phyloP scores from a whole-genome alignment of 768 basidiomycete genomes.

The Kwoniella dendrophila region DNA sequence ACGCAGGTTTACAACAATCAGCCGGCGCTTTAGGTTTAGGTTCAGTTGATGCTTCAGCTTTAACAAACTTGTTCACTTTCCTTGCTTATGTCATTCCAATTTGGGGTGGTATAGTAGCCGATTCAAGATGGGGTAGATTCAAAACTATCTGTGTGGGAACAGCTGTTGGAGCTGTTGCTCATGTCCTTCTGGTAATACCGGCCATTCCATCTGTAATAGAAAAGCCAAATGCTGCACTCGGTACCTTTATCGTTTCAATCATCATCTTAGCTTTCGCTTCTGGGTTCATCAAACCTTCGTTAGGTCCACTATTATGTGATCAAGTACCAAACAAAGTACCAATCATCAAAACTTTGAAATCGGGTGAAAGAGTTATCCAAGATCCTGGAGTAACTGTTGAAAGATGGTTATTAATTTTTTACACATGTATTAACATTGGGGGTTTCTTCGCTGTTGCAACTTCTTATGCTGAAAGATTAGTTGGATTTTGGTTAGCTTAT shows the following conservation, averaged over 20 bases:
- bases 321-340: constrained; percentile 48
- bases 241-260: constrained; percentile 44
- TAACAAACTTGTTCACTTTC: constrained; percentile 47
- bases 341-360: constrained; percentile 33
- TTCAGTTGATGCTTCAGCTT: constrained; percentile 32
- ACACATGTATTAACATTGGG: constrained; percentile 53
- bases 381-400: constrained; percentile 49
- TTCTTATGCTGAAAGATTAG: constrained; percentile 45
- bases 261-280: constrained; percentile 50
- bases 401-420: constrained; percentile 48
- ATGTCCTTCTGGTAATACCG: constrained; percentile 50
- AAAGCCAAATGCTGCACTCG: constrained; percentile 35
- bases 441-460: constrained; percentile 51
- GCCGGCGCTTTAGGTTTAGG: constrained; percentile 50
- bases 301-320: constrained; percentile 54
- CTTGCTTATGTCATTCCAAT: constrained; percentile 49
- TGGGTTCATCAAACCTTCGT: constrained; percentile 55
- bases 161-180: constrained; percentile 43
- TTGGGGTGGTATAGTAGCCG: constrained; percentile 52
- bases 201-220: constrained; percentile 46
- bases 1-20: constrained; percentile 30
- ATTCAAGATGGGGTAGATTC: constrained; percentile 54
- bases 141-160: constrained; percentile 51
- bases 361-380: constrained; percentile 49
- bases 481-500: constrained; percentile 53